phyloP scores from a whole-genome alignment of 2,329 filamentous ascomycete genomes.

The Aspergillus fijiensis region DNA sequence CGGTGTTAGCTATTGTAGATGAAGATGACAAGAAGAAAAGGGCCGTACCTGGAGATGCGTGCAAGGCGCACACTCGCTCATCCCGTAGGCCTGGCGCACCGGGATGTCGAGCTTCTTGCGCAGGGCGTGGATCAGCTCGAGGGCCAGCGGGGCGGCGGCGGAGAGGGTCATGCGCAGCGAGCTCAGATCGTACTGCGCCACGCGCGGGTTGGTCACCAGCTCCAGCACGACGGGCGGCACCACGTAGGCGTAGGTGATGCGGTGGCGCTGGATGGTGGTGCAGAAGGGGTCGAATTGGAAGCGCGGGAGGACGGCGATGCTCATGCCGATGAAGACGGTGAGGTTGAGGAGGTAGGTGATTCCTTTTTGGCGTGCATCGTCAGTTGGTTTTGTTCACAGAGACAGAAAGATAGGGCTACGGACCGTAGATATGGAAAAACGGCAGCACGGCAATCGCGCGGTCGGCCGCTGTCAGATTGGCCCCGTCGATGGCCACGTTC shows the following conservation, averaged over 20 bases:
- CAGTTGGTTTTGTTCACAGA: neutral
- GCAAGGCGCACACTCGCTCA: slow-evolving; percentile 18
- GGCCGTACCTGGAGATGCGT: slow-evolving; percentile 20
- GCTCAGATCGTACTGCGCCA: slow-evolving; percentile 11
- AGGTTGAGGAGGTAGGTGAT: slow-evolving; percentile 18
- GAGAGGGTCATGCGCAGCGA: slow-evolving; percentile 17
- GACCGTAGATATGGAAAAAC: slow-evolving; percentile 22
- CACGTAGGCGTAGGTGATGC: slow-evolving; percentile 17
- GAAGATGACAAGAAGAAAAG: no score
- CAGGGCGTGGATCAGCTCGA: slow-evolving; percentile 15
- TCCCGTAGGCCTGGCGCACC: slow-evolving; percentile 17
- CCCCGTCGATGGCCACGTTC: slow-evolving; percentile 6
- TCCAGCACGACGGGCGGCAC: slow-evolving; percentile 16
- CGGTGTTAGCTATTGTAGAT: no score
- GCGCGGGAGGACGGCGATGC: slow-evolving; percentile 12
- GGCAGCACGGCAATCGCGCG: slow-evolving; percentile 15
- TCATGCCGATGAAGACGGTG: slow-evolving; percentile 13
- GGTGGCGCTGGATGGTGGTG: slow-evolving; percentile 11
- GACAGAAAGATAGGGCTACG: neutral
- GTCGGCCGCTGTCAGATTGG: slow-evolving; percentile 12
- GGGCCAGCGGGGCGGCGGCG: slow-evolving; percentile 12
- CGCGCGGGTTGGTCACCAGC: slow-evolving; percentile 11
- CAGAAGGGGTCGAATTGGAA: slow-evolving; percentile 17
- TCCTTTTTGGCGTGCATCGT: slow-evolving; percentile 1
- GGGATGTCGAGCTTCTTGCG: slow-evolving; percentile 7